phyloP scores from a whole-genome alignment of 1,139 yeast species.

The Debaryomyces udenii region DNA sequence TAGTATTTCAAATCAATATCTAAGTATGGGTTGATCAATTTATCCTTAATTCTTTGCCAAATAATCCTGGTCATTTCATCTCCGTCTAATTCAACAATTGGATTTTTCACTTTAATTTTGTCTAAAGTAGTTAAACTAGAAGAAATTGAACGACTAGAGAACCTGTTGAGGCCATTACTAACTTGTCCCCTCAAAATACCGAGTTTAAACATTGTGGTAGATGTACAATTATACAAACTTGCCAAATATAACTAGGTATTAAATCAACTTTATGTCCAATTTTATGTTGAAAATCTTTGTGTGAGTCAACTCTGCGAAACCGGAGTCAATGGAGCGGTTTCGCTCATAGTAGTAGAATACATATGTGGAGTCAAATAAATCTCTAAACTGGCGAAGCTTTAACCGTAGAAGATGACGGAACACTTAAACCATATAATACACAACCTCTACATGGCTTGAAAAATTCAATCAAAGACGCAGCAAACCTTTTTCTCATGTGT shows the following conservation, averaged over 20 bases:
- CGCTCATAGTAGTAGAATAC: not conserved
- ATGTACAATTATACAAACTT: not conserved
- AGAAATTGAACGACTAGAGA: slow-evolving; percentile 26
- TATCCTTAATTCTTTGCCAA: slow-evolving; percentile 74
- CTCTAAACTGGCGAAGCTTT: too few relatives aligned
- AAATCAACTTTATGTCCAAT: not conserved
- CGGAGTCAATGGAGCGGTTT: slow-evolving; percentile 5
- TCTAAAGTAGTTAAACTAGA: slow-evolving; percentile 26
- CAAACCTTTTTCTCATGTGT: too few relatives aligned
- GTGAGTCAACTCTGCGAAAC: slow-evolving; percentile 8
- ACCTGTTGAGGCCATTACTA: slow-evolving; percentile 1
- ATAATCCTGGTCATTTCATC: slow-evolving; percentile 88
- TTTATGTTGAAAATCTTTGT: slow-evolving; percentile 1
- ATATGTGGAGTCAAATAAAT: too few relatives aligned
- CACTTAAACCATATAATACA: too few relatives aligned
- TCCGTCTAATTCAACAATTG: slow-evolving; percentile 82
- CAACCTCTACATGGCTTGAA: too few relatives aligned
- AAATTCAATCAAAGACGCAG: too few relatives aligned
- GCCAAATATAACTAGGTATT: not conserved
- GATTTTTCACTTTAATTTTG: slow-evolving; percentile 69
- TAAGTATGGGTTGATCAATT: slow-evolving; percentile 69
- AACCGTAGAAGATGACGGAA: too few relatives aligned
- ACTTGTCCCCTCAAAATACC: slow-evolving; percentile 2
- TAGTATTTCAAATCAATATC: slow-evolving; percentile 76
- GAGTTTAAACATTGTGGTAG: slow-evolving; percentile 3